Conservation (phyloP, 345 rosid genomes). For the Salix viminalis region DNA sequence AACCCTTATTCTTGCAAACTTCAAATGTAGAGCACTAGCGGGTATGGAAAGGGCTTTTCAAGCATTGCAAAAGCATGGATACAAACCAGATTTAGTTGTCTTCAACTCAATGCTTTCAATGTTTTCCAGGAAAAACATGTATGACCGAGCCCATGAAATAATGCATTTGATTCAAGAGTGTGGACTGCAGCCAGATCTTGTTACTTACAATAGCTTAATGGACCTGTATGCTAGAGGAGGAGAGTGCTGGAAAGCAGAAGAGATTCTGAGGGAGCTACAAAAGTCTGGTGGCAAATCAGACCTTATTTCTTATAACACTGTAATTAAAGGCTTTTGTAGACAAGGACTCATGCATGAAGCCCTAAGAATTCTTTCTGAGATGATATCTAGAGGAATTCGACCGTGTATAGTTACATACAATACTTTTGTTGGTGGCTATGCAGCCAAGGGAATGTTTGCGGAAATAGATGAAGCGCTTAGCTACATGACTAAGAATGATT, state of each 20-base stretch:
- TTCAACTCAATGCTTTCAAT: constrained; percentile 77
- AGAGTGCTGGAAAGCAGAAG: constrained; percentile 87
- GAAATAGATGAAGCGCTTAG: constrained; percentile 66
- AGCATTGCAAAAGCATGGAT: constrained; percentile 53
- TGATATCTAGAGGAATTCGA: constrained; percentile 59
- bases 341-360: constrained; percentile 81
- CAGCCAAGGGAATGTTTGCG: constrained; percentile 53
- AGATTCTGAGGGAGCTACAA: constrained; percentile 49
- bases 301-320: constrained; percentile 80
- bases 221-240: constrained; percentile 83
- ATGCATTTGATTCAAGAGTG: constrained; percentile 46
- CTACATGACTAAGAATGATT: constrained; percentile 62
- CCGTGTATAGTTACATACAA: constrained; percentile 89
- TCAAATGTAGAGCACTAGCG: constrained; percentile 56
- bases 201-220: constrained; percentile 85
- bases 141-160: constrained; percentile 51
- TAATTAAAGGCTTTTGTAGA: constrained; percentile 90
- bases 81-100: constrained; percentile 75
- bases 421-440: constrained; percentile 69
- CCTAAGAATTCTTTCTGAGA: constrained; percentile 64
- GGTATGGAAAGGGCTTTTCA: constrained; percentile 73
- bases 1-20: constrained; percentile 63
- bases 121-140: constrained; percentile 61
- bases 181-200: constrained; percentile 71
- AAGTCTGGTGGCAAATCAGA: constrained; percentile 53